Percentiles rank a stretch among this genome's conserved stretches.
These are phyloP conservation scores for Aphanocladium album DNA, from an alignment of 2,329 filamentous ascomycete species.

Conservation along the genomic window DNA sequence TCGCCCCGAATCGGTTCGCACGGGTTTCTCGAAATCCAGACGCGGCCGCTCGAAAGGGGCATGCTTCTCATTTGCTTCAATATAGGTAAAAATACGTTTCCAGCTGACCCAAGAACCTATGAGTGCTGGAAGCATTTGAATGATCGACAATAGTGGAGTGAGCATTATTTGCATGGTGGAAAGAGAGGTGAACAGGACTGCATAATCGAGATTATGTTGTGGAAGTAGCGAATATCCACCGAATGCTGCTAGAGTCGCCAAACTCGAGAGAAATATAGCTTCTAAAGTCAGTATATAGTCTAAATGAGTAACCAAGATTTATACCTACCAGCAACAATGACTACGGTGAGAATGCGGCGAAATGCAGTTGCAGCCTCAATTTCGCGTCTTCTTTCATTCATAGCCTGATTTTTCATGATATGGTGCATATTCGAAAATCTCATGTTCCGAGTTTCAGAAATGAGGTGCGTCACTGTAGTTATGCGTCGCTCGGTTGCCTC, in stretches of 20 bases:
- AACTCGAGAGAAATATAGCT: not conserved
- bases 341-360: not conserved
- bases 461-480: not conserved
- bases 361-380: not conserved
- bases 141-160: slow-evolving; percentile 5
- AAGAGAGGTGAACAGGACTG: not conserved
- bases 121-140: slow-evolving; percentile 1
- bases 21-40: not conserved
- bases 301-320: not conserved
- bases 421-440: slow-evolving; percentile 1
- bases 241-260: slow-evolving; percentile 1
- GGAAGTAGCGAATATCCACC: slow-evolving; percentile 1
- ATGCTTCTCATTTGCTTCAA: not conserved
- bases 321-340: not conserved
- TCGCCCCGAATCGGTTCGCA: not conserved
- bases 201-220: not conserved
- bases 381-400: not conserved
- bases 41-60: not conserved
- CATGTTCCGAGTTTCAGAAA: not conserved
- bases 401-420: not conserved
- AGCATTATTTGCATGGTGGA: slow-evolving; percentile 8
- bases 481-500: not conserved
- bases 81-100: not conserved
- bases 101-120: not conserved
- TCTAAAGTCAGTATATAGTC: not conserved